Conservation (phyloP, 208 protist species). For the Trypanosoma cruzi region DNA sequence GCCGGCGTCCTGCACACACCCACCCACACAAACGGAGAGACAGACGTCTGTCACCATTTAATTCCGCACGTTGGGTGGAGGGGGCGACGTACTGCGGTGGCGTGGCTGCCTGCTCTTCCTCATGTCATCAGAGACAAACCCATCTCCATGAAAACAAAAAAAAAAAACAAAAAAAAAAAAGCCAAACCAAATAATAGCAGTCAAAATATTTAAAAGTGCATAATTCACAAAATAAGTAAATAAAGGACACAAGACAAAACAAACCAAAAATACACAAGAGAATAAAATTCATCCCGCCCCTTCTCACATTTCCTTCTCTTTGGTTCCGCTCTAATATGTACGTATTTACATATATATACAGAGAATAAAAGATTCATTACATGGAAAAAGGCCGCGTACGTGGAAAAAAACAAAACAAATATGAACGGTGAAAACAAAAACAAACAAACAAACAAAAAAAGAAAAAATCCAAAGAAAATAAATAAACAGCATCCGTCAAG, state of each 20-base stretch:
- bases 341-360: slow-evolving; percentile 19
- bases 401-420: slow-evolving; percentile 31
- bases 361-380: slow-evolving; percentile 13
- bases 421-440: neutral
- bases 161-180: neutral
- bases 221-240: slow-evolving; percentile 2
- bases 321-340: too few species aligned
- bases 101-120: too few species aligned
- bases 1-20: neutral
- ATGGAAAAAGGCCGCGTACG: slow-evolving; percentile 8
- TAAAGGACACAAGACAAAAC: neutral
- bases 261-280: slow-evolving; percentile 16
- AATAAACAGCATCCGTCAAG: neutral
- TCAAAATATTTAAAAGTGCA: slow-evolving; percentile 5
- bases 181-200: too few species aligned
- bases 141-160: slow-evolving; percentile 18
- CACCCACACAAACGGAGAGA: too few species aligned
- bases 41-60: too few species aligned
- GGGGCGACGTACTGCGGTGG: too few species aligned
- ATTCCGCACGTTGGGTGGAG: too few species aligned
- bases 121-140: neutral
- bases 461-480: slow-evolving; percentile 13
- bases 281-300: slow-evolving; percentile 3
- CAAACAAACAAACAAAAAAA: slow-evolving; percentile 19
- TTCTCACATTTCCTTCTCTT: too few species aligned